phyloP scores from a whole-genome alignment of 2,329 filamentous ascomycete species.

The Lojkania enalia region DNA sequence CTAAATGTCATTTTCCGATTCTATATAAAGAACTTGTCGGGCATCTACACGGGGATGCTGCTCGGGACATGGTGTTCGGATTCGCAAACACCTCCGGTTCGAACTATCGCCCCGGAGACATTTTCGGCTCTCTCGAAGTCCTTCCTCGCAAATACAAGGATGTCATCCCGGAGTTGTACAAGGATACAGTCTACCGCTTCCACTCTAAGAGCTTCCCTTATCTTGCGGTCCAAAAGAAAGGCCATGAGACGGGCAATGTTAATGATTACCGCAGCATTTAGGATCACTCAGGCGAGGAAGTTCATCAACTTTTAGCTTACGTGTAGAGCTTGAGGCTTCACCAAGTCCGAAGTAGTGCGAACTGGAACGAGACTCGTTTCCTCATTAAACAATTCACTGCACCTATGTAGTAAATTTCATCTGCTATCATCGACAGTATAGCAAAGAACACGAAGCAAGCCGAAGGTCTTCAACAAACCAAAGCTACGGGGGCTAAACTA shows the following conservation, averaged over 20 bases:
- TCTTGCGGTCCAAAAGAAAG: constrained; percentile 44
- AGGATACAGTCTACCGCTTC: constrained; percentile 46
- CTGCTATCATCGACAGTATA: too few species aligned
- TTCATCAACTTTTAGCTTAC: too few species aligned
- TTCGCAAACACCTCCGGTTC: constrained; percentile 51
- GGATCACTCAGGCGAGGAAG: too few species aligned
- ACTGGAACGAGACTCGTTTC: too few species aligned
- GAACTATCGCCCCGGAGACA: constrained; percentile 50
- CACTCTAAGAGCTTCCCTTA: constrained; percentile 52
- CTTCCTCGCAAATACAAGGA: constrained; percentile 36
- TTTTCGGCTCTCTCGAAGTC: constrained; percentile 39
- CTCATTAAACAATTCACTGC: too few species aligned
- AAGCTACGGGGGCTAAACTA: too few species aligned
- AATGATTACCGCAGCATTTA: too few species aligned
- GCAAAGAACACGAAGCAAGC: too few species aligned
- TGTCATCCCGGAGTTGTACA: constrained; percentile 34
- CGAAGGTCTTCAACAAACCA: too few species aligned
- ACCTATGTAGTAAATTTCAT: too few species aligned
- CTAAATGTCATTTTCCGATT: constrained; percentile 46
- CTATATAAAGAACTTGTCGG: constrained; percentile 49
- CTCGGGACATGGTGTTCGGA: constrained; percentile 48
- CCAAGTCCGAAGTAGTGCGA: too few species aligned
- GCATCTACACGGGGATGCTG: constrained; percentile 45
- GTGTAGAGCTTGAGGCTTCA: too few species aligned
- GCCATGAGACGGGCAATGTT: constrained; percentile 31